These are phyloP conservation scores for Verticillium zaregamsianum DNA, from an alignment of 2,329 filamentous ascomycete species.

Conservation along the genomic window DNA sequence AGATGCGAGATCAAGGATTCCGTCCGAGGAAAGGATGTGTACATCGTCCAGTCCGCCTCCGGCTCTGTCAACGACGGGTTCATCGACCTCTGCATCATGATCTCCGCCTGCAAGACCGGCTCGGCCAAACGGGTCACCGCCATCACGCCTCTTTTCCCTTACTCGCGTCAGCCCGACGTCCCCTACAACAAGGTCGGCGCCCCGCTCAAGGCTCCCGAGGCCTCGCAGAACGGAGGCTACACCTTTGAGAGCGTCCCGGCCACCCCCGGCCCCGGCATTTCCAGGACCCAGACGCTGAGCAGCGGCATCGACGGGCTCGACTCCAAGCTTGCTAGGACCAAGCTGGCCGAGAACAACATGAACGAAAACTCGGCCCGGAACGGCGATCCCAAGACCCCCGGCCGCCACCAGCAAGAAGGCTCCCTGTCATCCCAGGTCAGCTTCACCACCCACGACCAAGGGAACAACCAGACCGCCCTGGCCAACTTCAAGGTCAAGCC, in stretches of 20 bases:
- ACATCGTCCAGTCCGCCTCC: conserved; percentile 92
- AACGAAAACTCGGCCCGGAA: conserved; percentile 17
- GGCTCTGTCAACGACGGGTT: conserved; percentile 94
- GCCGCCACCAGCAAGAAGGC: conserved; percentile 26
- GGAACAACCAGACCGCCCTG: conserved; percentile 53
- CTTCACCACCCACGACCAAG: conserved; percentile 52
- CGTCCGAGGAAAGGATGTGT: conserved; percentile 96
- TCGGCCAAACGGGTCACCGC: conserved; percentile 91
- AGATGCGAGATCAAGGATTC: conserved; percentile 95
- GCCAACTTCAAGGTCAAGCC: conserved; percentile 71
- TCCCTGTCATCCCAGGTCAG: conserved; percentile 40
- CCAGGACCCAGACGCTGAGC: conserved; percentile 60
- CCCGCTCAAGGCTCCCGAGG: conserved; percentile 65
- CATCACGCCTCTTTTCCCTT: conserved; percentile 85
- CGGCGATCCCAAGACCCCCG: conserved; percentile 26
- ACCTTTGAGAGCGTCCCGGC: conserved; percentile 91
- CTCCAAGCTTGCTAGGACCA: conserved; percentile 66
- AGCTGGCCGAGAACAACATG: conserved; percentile 45
- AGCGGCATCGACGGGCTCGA: conserved; percentile 68
- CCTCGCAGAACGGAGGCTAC: conserved; percentile 53
- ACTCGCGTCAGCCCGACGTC: conserved; percentile 92
- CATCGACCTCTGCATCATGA: conserved; percentile 95
- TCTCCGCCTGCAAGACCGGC: conserved; percentile 94
- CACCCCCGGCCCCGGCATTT: conserved; percentile 71
- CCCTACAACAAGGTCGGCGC: conserved; percentile 96